Conservation (phyloP, 2,329 filamentous ascomycete genomes). For the Alternaria consortialis region DNA sequence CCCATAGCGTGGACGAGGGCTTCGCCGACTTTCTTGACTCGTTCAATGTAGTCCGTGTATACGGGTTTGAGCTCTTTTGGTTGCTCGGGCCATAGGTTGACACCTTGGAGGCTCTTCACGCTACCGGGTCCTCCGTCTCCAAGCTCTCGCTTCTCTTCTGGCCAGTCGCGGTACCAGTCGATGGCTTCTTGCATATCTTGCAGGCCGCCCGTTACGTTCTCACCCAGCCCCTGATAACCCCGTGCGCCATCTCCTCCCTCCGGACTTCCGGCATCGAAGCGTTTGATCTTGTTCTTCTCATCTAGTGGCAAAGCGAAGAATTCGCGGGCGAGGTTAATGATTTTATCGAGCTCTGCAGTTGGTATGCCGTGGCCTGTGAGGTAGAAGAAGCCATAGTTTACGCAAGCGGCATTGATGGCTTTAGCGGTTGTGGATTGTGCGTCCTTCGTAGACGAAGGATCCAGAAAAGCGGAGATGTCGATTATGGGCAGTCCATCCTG, state of each 20-base stretch:
- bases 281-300: slow-evolving; percentile 48
- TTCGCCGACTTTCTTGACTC: slow-evolving; percentile 41
- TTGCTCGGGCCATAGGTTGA: slow-evolving; percentile 55
- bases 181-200: slow-evolving; percentile 54
- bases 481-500: slow-evolving; percentile 51
- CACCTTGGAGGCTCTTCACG: slow-evolving; percentile 50
- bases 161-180: slow-evolving; percentile 51
- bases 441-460: slow-evolving; percentile 22
- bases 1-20: slow-evolving; percentile 53
- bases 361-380: slow-evolving; percentile 55
- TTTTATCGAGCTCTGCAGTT: slow-evolving; percentile 25
- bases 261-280: slow-evolving; percentile 42
- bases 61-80: slow-evolving; percentile 38
- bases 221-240: slow-evolving; percentile 51
- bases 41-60: slow-evolving; percentile 46
- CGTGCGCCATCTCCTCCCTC: slow-evolving; percentile 50
- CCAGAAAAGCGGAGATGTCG: slow-evolving; percentile 53
- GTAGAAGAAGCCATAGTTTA: slow-evolving; percentile 56
- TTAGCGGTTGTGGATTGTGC: slow-evolving; percentile 36
- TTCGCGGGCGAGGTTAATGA: slow-evolving; percentile 43
- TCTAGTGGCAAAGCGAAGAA: slow-evolving; percentile 45
- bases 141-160: slow-evolving; percentile 20
- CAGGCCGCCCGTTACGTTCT: slow-evolving; percentile 48
- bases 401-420: slow-evolving; percentile 50
- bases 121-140: slow-evolving; percentile 28